Base-by-base conservation (phyloP, 1,139 yeast genomes). In the Kodamaea arcana region DNA sequence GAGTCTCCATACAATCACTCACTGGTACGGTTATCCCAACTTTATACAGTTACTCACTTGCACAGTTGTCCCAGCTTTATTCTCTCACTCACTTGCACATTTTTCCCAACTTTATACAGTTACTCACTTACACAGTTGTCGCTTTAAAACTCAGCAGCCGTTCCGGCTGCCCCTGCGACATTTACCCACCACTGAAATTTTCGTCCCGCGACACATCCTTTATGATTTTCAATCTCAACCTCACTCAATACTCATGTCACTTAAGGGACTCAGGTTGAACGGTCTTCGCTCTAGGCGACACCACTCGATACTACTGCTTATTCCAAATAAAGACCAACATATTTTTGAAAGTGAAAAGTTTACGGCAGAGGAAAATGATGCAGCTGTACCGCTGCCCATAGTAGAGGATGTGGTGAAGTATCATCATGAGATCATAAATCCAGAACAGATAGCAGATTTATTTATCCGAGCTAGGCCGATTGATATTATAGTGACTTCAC, bases 401-500 rank as follows among this genome's bases (percentile, higher is more conserved):
- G 32, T 38, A 22, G 27, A n/a, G 2, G 25, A 44, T 13, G 33
- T 50, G 1, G 40, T 43, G 4, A 58, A 54, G 39, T 43, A 52
- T 28, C 58, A 59, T 39, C 52, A 54, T 34, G 63, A 65, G 24
- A 64, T 69, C 30, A 43, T 53, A 15, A 50, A 55, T 31, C 75
- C 75, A 2, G 60, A 60, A 30, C 51, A 54, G 17, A 52, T 63
- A 8, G 60, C 64, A 3, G 73, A 68, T 39, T 35, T 35, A 30
- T 44, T 41, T 34, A 32, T 35, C 23, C 31, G 32, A 33, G 37
- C 37, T 3, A 28, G 25, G 9, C 59, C 64, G 1, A 62, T 54
- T 31, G 72, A 69, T 35, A 39, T 56, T 7, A 40, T 67, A 35
- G 47, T 55, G 10, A 50, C 72, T 1, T 41, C 59, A 2, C 50